A percentile compares a stretch with the other conserved stretches of the same genome.
Conservation (phyloP, 2,329 filamentous ascomycete species). For the Orbilia brochopaga region DNA sequence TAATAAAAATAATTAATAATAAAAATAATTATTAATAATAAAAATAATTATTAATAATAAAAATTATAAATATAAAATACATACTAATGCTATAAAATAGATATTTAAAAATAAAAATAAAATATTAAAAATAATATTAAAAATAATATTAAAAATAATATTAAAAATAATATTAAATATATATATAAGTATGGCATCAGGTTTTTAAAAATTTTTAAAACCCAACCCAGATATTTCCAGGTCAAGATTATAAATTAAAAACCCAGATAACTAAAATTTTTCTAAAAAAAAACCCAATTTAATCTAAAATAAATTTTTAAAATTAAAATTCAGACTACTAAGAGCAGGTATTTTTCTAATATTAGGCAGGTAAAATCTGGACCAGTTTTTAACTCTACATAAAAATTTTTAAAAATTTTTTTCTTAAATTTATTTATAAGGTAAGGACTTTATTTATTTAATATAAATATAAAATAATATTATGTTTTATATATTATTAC, state of each 20-base stretch:
- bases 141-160: slow-evolving; percentile 13
- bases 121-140: slow-evolving; percentile 8
- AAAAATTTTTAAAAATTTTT: slow-evolving; percentile 1
- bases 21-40: slow-evolving; percentile 21
- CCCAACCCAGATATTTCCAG: no score
- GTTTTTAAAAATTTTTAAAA: background rate
- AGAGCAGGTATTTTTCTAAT: no score
- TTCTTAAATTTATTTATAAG: background rate
- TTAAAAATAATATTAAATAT: background rate
- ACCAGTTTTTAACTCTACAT: background rate
- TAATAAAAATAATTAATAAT: slow-evolving; percentile 27
- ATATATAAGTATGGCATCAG: no score
- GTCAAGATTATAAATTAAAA: background rate
- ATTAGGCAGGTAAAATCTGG: no score
- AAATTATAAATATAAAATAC: slow-evolving; percentile 12
- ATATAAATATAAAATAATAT: no score
- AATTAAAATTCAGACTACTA: no score
- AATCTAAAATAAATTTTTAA: no score
- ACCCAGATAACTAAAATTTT: background rate
- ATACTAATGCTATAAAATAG: background rate
- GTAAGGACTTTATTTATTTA: no score
- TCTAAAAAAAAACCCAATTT: no score
- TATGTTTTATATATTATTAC: no score
- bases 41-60: slow-evolving; percentile 14
- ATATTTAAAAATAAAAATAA: background rate